phyloP scores from a whole-genome alignment of 2,329 filamentous ascomycete genomes.

The Hymenoscyphus linearis region DNA sequence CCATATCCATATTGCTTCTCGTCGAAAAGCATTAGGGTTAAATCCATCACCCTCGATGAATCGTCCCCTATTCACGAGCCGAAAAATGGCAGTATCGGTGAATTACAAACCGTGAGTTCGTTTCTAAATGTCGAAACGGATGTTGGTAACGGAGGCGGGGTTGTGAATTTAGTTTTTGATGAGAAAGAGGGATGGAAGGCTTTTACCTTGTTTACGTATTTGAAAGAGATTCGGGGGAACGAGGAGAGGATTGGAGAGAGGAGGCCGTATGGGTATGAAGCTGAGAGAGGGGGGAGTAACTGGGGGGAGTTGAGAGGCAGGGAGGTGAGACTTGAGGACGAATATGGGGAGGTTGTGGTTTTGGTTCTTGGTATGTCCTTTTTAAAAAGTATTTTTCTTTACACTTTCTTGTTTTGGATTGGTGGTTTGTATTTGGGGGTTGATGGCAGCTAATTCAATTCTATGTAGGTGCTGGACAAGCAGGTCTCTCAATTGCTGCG shows the following conservation, averaged over 20 bases:
- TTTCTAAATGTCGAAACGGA: conserved; percentile 50
- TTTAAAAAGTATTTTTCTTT: neutral
- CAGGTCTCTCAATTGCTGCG: conserved; percentile 51
- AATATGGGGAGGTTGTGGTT: conserved; percentile 46
- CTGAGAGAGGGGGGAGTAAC: conserved; percentile 17
- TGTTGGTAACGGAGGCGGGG: conserved; percentile 50
- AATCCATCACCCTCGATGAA: conserved; percentile 35
- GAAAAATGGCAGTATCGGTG: conserved; percentile 41
- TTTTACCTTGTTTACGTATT: conserved; percentile 57
- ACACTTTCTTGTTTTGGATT: neutral
- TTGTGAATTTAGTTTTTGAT: conserved; percentile 45
- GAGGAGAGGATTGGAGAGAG: conserved; percentile 44
- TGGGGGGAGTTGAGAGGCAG: conserved; percentile 34
- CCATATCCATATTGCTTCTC: too few relatives aligned
- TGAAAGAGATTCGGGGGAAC: conserved; percentile 48
- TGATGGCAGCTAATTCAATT: neutral
- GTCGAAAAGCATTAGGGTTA: conserved; percentile 27
- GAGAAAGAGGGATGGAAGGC: conserved; percentile 48
- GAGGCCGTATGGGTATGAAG: conserved; percentile 53
- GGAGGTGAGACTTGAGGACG: conserved; percentile 42
- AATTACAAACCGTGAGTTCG: conserved; percentile 45
- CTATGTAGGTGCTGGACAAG: conserved; percentile 53
- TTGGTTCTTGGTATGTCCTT: conserved; percentile 51
- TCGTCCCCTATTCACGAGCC: conserved; percentile 17
- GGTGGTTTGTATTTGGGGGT: neutral